Conservation (phyloP, 106 monocot species). For the Dendrobium chrysotoxum region DNA sequence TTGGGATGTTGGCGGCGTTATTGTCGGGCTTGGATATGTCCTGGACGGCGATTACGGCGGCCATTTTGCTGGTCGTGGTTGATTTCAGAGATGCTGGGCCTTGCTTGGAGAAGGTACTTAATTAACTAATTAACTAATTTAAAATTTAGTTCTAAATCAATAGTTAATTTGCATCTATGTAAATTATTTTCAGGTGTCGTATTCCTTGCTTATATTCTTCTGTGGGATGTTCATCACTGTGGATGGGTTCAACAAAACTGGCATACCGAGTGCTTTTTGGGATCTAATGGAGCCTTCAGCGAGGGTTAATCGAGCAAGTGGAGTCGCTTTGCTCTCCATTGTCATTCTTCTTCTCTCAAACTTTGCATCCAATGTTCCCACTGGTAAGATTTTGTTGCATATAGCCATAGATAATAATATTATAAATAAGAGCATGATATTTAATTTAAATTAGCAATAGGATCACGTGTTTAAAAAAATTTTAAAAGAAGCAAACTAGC, state of each 20-base stretch:
- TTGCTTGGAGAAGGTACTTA: slow-evolving; percentile 5
- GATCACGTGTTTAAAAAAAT: too few species aligned
- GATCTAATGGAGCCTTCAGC: neutral
- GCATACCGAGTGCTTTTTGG: neutral
- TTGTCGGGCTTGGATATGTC: slow-evolving; percentile 5
- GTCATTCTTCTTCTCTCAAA: slow-evolving; percentile 7
- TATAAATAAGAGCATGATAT: too few species aligned
- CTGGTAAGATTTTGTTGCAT: neutral
- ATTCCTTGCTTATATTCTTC: slow-evolving; percentile 6
- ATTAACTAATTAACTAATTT: neutral
- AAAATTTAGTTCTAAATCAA: too few species aligned
- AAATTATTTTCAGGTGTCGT: neutral
- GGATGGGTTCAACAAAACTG: slow-evolving; percentile 10
- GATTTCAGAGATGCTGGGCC: slow-evolving; percentile 9
- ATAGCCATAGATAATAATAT: too few species aligned
- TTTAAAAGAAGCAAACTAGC: too few species aligned
- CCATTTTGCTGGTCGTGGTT: neutral
- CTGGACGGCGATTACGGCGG: slow-evolving; percentile 6
- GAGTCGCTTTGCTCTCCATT: neutral
- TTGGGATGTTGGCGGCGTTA: slow-evolving; percentile 6
- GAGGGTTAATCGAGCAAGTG: neutral
- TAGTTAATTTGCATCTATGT: neutral
- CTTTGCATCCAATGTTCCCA: slow-evolving; percentile 2
- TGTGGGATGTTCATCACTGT: slow-evolving; percentile 6
- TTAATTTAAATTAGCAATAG: too few species aligned